Evolutionary conservation across 306 rosid species (phyloP).

Genomic region (Rubus parviflorus): DNA sequence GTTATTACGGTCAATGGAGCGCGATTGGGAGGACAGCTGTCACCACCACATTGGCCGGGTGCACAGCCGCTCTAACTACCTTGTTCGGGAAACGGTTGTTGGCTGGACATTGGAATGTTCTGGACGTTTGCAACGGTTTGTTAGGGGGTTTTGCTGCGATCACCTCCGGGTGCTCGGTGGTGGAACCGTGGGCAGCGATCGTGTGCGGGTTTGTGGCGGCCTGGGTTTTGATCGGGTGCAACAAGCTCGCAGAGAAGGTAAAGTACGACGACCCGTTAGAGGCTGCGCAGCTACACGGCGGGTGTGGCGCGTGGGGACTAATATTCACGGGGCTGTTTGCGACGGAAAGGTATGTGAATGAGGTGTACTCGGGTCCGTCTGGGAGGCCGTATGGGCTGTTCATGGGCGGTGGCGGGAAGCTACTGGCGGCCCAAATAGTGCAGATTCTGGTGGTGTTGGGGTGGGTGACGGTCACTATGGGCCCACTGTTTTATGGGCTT

Average conservation of each 20-base stretch:
- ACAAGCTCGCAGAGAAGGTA: constrained; percentile 43
- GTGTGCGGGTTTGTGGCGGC: constrained; percentile 70
- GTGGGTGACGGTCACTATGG: constrained; percentile 83
- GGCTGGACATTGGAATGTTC: constrained; percentile 77
- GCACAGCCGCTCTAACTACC: constrained; percentile 69
- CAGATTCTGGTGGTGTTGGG: constrained; percentile 52
- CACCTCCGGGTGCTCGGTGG: constrained; percentile 74
- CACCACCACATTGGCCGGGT: constrained; percentile 74
- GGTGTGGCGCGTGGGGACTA: constrained; percentile 84
- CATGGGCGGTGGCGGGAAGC: constrained; percentile 69
- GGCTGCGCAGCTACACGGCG: constrained; percentile 82
- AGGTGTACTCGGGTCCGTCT: constrained; percentile 31
- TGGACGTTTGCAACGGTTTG: constrained; percentile 75
- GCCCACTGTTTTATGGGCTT: constrained; percentile 54
- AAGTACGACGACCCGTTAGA: constrained; percentile 73
- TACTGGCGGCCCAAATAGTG: constrained; percentile 62
- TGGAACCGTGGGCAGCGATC: constrained; percentile 79
- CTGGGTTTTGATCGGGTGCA: constrained; percentile 65
- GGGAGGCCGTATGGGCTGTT: constrained; percentile 59
- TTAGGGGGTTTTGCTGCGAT: constrained; percentile 77
- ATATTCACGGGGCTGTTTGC: constrained; percentile 73
- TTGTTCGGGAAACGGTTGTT: constrained; percentile 61
- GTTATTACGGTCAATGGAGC: constrained; percentile 82
- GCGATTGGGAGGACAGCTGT: constrained; percentile 77
- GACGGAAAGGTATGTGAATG: constrained; percentile 41